Percentiles rank a stretch among this genome's conserved stretches.
phyloP scores from a whole-genome alignment of 352 stramenopile species.

The Globisporangium megalacanthum region DNA sequence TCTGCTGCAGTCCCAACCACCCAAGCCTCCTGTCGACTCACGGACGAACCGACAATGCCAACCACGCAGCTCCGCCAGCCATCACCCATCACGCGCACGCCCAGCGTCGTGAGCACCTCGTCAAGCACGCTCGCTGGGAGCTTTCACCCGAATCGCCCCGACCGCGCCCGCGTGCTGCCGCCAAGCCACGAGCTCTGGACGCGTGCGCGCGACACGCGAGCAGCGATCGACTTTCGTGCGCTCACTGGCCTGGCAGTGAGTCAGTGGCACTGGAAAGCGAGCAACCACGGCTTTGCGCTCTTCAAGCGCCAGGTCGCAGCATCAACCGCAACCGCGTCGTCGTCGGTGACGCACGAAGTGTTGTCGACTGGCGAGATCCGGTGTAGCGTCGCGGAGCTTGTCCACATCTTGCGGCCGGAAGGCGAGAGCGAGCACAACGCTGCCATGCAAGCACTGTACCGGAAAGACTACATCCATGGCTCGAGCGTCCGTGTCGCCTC shows the following conservation, averaged over 20 bases:
- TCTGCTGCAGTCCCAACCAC: not conserved
- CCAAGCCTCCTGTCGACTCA: not conserved
- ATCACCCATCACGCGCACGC: not conserved
- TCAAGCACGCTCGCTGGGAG: not conserved
- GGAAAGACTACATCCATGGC: slow-evolving; percentile 34
- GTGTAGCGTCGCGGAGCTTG: slow-evolving; percentile 8
- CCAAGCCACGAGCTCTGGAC: slow-evolving; percentile 10
- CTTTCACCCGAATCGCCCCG: not conserved
- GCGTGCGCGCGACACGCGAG: slow-evolving; percentile 7
- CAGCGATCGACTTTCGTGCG: slow-evolving; percentile 8
- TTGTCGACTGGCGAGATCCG: slow-evolving; percentile 7
- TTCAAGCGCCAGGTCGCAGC: slow-evolving; percentile 10
- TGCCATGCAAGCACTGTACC: slow-evolving; percentile 10
- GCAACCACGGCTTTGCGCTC: slow-evolving; percentile 15
- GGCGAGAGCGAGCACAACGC: slow-evolving; percentile 11
- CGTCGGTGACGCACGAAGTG: slow-evolving; percentile 5
- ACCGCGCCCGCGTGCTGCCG: slow-evolving; percentile 9
- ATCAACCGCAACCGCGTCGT: not conserved
- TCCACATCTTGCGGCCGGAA: slow-evolving; percentile 4
- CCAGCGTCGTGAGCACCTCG: not conserved
- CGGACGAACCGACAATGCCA: not conserved
- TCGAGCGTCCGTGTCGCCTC: slow-evolving; percentile 14
- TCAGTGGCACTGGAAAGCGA: slow-evolving; percentile 16
- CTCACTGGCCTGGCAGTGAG: slow-evolving; percentile 10
- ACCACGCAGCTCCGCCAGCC: slow-evolving; percentile 3